Percentiles rank a stretch among this genome's conserved stretches.
phyloP scores from a whole-genome alignment of 1,284 basidiomycete genomes.

The Xerocomus nothofagi region DNA sequence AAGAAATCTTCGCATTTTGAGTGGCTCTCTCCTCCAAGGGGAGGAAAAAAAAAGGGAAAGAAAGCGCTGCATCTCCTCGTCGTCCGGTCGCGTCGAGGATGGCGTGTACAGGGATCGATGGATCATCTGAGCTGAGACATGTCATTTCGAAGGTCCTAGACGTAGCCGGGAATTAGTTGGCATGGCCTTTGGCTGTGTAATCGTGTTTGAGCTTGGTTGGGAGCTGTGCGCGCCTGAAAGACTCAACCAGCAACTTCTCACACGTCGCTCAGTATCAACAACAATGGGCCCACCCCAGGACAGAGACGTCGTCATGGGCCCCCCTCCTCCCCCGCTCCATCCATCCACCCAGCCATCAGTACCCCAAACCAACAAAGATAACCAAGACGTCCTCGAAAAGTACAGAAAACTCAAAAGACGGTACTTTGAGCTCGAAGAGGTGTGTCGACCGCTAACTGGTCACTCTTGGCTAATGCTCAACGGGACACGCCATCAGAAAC shows the following conservation, averaged over 20 bases:
- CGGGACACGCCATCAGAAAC: constrained; percentile 44
- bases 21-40: neutral
- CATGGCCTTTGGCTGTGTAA: constrained; percentile 28
- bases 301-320: constrained; percentile 51
- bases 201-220: constrained; percentile 37
- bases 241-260: constrained; percentile 22
- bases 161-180: constrained; percentile 14
- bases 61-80: neutral
- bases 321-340: constrained; percentile 42
- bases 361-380: constrained; percentile 38
- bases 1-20: constrained; percentile 13
- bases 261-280: constrained; percentile 18
- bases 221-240: constrained; percentile 21
- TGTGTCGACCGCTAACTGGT: constrained; percentile 33
- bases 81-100: neutral
- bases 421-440: constrained; percentile 67
- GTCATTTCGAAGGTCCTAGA: neutral
- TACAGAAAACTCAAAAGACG: constrained; percentile 62
- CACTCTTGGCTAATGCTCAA: constrained; percentile 11
- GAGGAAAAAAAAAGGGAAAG: neutral
- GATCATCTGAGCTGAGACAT: neutral
- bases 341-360: constrained; percentile 24
- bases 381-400: constrained; percentile 53
- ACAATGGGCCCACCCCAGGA: constrained; percentile 29
- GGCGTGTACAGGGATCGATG: neutral